These are phyloP conservation scores for Rhodotorula babjevae DNA, from an alignment of 768 basidiomycete species.

Conservation along the genomic window DNA sequence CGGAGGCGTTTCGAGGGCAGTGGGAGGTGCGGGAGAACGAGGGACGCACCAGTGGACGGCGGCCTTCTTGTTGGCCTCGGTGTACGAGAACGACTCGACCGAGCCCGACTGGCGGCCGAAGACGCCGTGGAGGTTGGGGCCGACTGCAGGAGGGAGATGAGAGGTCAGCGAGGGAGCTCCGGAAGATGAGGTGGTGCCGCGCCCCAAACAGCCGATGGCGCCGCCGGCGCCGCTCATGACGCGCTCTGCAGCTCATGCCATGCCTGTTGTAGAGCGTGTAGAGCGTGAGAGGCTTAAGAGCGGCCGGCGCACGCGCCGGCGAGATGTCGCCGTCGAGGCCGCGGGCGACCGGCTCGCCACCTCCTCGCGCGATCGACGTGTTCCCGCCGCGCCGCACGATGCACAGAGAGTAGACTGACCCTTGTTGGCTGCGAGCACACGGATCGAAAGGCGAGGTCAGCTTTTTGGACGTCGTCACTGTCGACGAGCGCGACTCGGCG, in stretches of 20 bases:
- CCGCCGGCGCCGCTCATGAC: too few relatives aligned
- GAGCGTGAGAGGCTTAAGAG: too few relatives aligned
- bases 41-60: conserved; percentile 65
- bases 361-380: not conserved
- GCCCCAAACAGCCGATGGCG: too few relatives aligned
- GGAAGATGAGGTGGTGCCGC: too few relatives aligned
- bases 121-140: conserved; percentile 82
- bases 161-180: not conserved
- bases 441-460: not conserved
- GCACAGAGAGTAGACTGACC: conserved; percentile 15
- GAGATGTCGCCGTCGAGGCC: not conserved
- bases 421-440: conserved; percentile 36
- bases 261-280: too few relatives aligned
- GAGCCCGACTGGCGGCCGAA: conserved; percentile 62
- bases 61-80: conserved; percentile 92
- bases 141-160: conserved; percentile 62
- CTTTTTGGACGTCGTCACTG: not conserved
- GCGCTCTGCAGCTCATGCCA: too few relatives aligned
- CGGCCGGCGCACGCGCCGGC: too few relatives aligned
- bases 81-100: conserved; percentile 71
- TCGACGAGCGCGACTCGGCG: not conserved
- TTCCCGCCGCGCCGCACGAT: too few relatives aligned
- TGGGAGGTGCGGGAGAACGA: not conserved
- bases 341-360: not conserved
- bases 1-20: not conserved